Conservation (phyloP, 2,329 filamentous ascomycete genomes). For the Colletotrichum caudatum region DNA sequence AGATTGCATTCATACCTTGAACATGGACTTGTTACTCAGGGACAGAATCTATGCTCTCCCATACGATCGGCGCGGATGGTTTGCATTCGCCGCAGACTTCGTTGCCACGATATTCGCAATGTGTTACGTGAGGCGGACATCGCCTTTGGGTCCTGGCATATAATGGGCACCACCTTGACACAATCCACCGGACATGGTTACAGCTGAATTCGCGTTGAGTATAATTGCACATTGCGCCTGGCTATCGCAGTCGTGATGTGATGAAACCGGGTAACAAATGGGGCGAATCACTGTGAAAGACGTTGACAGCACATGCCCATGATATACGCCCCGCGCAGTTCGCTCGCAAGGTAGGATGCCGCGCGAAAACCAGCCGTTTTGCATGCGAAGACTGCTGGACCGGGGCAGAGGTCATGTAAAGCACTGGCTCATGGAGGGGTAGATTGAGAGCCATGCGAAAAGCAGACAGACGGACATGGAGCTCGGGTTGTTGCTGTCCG, state of each 20-base stretch:
- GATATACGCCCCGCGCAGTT: not conserved
- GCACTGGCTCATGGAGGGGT: too few relatives aligned
- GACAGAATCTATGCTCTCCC: not conserved
- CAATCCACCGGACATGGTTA: not conserved
- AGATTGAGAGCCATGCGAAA: too few relatives aligned
- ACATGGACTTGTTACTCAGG: too few relatives aligned
- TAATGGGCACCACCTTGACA: not conserved
- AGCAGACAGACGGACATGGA: too few relatives aligned
- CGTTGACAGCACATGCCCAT: not conserved
- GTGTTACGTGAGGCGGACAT: not conserved
- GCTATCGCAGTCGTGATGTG: not conserved
- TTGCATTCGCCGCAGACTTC: not conserved
- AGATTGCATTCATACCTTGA: too few relatives aligned
- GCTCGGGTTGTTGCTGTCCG: too few relatives aligned
- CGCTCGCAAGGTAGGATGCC: not conserved
- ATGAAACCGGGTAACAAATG: not conserved
- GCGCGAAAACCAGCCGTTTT: too few relatives aligned
- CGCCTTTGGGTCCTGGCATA: not conserved
- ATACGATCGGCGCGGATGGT: not conserved
- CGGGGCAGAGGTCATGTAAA: too few relatives aligned
- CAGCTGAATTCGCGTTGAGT: not conserved
- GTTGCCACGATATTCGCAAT: not conserved
- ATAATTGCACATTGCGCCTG: conserved; percentile 7
- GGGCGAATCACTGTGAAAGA: not conserved
- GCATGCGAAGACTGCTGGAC: too few relatives aligned